These are phyloP conservation scores for Ustilago loliicola DNA, from an alignment of 1,284 basidiomycete genomes.

Conservation along the genomic window DNA sequence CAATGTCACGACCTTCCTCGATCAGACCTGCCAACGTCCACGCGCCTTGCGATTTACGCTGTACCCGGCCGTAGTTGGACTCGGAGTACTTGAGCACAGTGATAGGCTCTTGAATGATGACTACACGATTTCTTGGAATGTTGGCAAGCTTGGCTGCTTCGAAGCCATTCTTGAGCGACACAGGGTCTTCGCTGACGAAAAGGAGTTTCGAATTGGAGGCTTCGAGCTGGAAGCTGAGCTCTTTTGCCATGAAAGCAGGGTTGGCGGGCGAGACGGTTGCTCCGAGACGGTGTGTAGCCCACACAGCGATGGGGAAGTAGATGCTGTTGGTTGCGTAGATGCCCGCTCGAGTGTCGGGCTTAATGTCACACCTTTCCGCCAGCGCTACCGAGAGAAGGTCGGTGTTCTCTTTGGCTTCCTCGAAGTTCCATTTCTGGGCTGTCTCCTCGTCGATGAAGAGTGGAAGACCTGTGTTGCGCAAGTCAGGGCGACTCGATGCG, in stretches of 20 bases:
- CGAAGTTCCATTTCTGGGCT: slow-evolving; percentile 50
- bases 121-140: slow-evolving; percentile 73
- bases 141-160: slow-evolving; percentile 75
- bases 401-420: slow-evolving; percentile 46
- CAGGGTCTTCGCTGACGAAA: slow-evolving; percentile 75
- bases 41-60: slow-evolving; percentile 52
- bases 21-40: slow-evolving; percentile 74
- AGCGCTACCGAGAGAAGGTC: slow-evolving; percentile 52
- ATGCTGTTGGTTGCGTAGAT: slow-evolving; percentile 60
- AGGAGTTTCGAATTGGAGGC: slow-evolving; percentile 76
- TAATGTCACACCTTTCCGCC: slow-evolving; percentile 24
- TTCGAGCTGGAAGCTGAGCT: slow-evolving; percentile 74
- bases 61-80: slow-evolving; percentile 47
- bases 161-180: slow-evolving; percentile 73
- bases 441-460: slow-evolving; percentile 63
- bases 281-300: slow-evolving; percentile 82
- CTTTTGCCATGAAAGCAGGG: slow-evolving; percentile 78
- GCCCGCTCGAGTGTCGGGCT: slow-evolving; percentile 44
- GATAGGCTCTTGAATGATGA: slow-evolving; percentile 49
- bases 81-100: slow-evolving; percentile 45
- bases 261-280: slow-evolving; percentile 81
- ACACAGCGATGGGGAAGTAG: slow-evolving; percentile 80
- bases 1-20: slow-evolving; percentile 72
- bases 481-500: slow-evolving; percentile 49
- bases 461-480: slow-evolving; percentile 49